A percentile compares a stretch with the other conserved stretches of the same genome.
phyloP scores from a whole-genome alignment of 169 alveolate genomes.

The Plasmodium ovale region DNA sequence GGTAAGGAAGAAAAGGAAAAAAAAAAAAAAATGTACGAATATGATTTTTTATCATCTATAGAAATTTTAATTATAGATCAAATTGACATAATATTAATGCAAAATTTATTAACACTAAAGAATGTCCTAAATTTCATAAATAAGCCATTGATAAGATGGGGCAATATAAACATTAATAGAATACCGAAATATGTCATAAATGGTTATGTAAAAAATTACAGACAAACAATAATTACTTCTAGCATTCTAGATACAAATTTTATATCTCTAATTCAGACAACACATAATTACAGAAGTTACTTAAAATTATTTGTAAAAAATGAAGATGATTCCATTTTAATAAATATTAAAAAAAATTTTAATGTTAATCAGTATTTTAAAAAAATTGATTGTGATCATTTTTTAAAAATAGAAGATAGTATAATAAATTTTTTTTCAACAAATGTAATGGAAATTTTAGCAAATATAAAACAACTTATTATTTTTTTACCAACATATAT shows the following conservation, averaged over 20 bases:
- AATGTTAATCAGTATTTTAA: slow-evolving; percentile 57
- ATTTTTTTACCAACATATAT: slow-evolving; percentile 71
- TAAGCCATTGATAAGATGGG: slow-evolving; percentile 70
- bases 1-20: not conserved
- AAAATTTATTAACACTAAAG: slow-evolving; percentile 82
- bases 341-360: slow-evolving; percentile 22
- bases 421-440: slow-evolving; percentile 47
- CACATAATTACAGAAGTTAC: slow-evolving; percentile 38
- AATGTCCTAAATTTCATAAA: slow-evolving; percentile 63
- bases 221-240: slow-evolving; percentile 69
- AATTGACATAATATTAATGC: slow-evolving; percentile 89
- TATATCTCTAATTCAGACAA: slow-evolving; percentile 48
- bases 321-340: slow-evolving; percentile 19
- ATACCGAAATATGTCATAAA: slow-evolving; percentile 62
- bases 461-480: slow-evolving; percentile 55
- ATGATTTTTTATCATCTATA: slow-evolving; percentile 90
- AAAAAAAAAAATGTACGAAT: slow-evolving; percentile 75
- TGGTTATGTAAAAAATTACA: slow-evolving; percentile 66
- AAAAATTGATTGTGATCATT: slow-evolving; percentile 49
- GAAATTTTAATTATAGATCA: slow-evolving; percentile 89
- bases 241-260: slow-evolving; percentile 55
- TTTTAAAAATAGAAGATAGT: slow-evolving; percentile 58
- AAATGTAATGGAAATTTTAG: slow-evolving; percentile 46
- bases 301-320: slow-evolving; percentile 45
- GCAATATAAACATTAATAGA: slow-evolving; percentile 61